These are phyloP conservation scores for Dalbergia cultrata DNA, from an alignment of 306 rosid species.

Conservation along the genomic window DNA sequence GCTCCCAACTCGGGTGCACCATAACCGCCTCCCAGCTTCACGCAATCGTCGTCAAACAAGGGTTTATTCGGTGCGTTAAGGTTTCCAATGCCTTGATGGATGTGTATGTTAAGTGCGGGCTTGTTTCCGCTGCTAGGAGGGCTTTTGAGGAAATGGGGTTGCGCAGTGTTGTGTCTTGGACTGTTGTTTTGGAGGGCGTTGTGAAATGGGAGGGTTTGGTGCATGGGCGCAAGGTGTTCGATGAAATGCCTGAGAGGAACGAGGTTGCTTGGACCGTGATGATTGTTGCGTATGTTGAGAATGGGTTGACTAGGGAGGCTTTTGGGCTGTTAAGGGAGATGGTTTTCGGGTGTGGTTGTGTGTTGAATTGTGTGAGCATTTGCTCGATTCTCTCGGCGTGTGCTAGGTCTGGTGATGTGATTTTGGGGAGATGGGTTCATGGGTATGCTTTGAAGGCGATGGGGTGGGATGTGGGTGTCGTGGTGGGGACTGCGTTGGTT, in stretches of 20 bases:
- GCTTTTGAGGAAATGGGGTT: constrained; percentile 66
- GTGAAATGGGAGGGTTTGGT: constrained; percentile 70
- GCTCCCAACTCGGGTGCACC: constrained; percentile 58
- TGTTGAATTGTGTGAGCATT: constrained; percentile 66
- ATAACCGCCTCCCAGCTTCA: constrained; percentile 60
- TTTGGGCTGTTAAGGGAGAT: constrained; percentile 62
- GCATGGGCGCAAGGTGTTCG: constrained; percentile 68
- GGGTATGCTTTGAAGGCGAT: constrained; percentile 64
- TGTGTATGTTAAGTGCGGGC: constrained; percentile 72
- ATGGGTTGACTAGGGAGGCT: constrained; percentile 59
- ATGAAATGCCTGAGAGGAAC: constrained; percentile 76
- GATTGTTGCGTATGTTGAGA: constrained; percentile 67
- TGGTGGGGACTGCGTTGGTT: constrained; percentile 74
- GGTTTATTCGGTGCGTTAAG: constrained; percentile 53
- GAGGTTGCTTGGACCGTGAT: constrained; percentile 85
- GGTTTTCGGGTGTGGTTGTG: constrained; percentile 59
- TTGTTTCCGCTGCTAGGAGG: constrained; percentile 57
- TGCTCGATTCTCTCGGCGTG: constrained; percentile 70
- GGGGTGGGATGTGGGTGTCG: constrained; percentile 57
- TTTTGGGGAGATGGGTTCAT: constrained; percentile 74
- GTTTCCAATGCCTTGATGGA: constrained; percentile 75
- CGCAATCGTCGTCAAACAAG: constrained; percentile 54
- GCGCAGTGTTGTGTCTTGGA: constrained; percentile 78
- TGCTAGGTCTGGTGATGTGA: constrained; percentile 65
- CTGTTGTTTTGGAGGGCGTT: constrained; percentile 70